These are phyloP conservation scores for Starmerella powellii DNA, from an alignment of 805 yeast genomes.

Conservation along the genomic window DNA sequence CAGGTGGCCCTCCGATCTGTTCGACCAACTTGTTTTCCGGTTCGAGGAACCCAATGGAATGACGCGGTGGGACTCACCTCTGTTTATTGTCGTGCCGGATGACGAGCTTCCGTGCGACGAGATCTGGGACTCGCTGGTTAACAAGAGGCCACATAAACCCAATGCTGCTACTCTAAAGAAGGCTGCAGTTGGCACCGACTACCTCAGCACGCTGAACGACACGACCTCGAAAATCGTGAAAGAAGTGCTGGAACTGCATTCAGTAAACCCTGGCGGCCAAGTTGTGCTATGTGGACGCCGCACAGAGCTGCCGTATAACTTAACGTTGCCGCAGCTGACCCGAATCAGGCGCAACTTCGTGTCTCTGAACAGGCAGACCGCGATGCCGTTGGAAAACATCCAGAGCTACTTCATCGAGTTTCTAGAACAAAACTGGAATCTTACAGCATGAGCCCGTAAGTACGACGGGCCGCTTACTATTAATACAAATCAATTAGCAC, in stretches of 20 bases:
- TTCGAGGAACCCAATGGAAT: constrained; percentile 86
- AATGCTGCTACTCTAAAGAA: constrained; percentile 75
- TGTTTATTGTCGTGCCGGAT: constrained; percentile 54
- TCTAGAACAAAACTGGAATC: constrained; percentile 47
- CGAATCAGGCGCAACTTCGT: constrained; percentile 74
- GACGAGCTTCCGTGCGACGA: constrained; percentile 46
- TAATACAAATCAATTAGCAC: too few relatives aligned
- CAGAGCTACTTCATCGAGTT: constrained; percentile 66
- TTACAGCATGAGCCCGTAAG: constrained; percentile 3
- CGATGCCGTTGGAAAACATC: constrained; percentile 57
- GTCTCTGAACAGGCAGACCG: constrained; percentile 66
- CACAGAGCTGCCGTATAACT: constrained; percentile 53
- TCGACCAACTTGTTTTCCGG: constrained; percentile 62
- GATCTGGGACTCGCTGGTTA: constrained; percentile 41
- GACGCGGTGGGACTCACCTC: constrained; percentile 88
- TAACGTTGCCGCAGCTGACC: constrained; percentile 67
- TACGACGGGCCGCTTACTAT: too few relatives aligned
- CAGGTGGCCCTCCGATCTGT: constrained; percentile 53
- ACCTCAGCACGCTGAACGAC: constrained; percentile 64
- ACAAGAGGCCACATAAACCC: constrained; percentile 49
- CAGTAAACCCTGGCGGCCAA: constrained; percentile 32
- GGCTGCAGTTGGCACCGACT: constrained; percentile 66
- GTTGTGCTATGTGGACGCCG: constrained; percentile 31
- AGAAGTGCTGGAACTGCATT: constrained; percentile 51
- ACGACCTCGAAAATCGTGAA: constrained; percentile 54